Percentiles rank a stretch among this genome's conserved stretches.
Evolutionary conservation across 768 basidiomycete genomes (phyloP).

Genomic region (Pisolithus sp.): DNA sequence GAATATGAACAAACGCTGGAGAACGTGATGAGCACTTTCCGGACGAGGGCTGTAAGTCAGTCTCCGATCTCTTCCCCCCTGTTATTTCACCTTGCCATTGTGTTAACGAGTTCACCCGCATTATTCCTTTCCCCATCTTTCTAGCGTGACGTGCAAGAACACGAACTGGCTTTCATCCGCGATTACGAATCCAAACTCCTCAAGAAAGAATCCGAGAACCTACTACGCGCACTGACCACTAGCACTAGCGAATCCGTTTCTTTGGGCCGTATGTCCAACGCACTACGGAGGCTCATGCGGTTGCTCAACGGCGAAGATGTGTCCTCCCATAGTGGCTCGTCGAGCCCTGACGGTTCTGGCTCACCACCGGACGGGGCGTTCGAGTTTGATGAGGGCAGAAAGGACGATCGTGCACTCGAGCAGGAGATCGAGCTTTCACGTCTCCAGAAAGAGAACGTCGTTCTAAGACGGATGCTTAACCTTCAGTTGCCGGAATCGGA

Average conservation of each 20-base stretch:
- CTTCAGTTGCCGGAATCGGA: constrained; percentile 30
- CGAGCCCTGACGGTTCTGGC: constrained; percentile 1
- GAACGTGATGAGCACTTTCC: constrained; percentile 86
- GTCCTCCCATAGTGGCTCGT: constrained; percentile 3
- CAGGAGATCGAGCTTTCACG: constrained; percentile 87
- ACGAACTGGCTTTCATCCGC: constrained; percentile 81
- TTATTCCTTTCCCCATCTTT: not conserved
- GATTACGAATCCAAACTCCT: constrained; percentile 89
- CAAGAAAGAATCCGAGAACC: constrained; percentile 62
- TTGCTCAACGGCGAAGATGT: constrained; percentile 61
- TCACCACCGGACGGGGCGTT: constrained; percentile 1
- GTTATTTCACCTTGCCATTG: not conserved
- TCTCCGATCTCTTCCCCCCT: not conserved
- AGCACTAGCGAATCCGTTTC: constrained; percentile 62
- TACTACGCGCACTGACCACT: constrained; percentile 50
- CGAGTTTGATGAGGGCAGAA: constrained; percentile 34
- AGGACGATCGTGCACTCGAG: constrained; percentile 74
- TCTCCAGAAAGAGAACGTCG: constrained; percentile 82
- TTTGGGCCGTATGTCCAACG: constrained; percentile 61
- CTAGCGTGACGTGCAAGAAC: constrained; percentile 89
- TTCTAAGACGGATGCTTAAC: constrained; percentile 67
- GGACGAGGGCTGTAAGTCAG: constrained; percentile 78
- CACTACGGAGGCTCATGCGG: constrained; percentile 66
- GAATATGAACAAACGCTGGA: constrained; percentile 98
- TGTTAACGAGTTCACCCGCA: not conserved